Evolutionary conservation across 495 filamentous ascomycete genomes (phyloP), one percentile per base, ranked within the genome.

Genomic region (Neurospora tetraspora): DNA sequence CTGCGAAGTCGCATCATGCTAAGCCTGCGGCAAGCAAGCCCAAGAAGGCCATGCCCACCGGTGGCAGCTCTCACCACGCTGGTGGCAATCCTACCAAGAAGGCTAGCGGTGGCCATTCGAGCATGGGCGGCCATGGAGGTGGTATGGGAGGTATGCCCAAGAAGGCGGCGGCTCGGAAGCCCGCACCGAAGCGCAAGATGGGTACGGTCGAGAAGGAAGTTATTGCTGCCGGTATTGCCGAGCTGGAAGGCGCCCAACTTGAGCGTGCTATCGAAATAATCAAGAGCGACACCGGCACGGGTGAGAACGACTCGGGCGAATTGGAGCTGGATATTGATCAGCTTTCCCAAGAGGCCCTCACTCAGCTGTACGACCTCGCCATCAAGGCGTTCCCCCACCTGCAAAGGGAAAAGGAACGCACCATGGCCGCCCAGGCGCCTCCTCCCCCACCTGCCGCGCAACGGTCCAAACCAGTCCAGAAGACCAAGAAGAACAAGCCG

Each of bases 401-500:
- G 39, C 73, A 76, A 69, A 72, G 70, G 40, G 83, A 88, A 74
- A 81, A 83, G 73, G 78, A 79, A 36, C 73, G 75, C 69, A 70
- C 73, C n/a, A 70, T 71, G 36, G 77, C 78, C 4, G 70, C 75
- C 0, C 76, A 80, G 18, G 78, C 81, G 16, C 42, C 20, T 71
- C 72, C 68, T 73, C 14, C 73, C 75, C 65, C 83, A 77, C 85
- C 77, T n/a, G 76, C 77, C 74, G 82, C 69, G 43, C 77, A 78
- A 45, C 81, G 77, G 71, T 74, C 83, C 36, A 86, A 84, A 73
- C 78, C 81, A 31, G 82, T 87, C 18, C 83, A 88, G 16, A 93
- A 93, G 81, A 88, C 91, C 18, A 97, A 97, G 85, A 99, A 99
- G 87, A 97, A 99, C 83, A 98, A 98, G 86, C 96, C 96, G 0